Base-by-base conservation (phyloP, 1,284 basidiomycete genomes). In the Fomes fomentarius region DNA sequence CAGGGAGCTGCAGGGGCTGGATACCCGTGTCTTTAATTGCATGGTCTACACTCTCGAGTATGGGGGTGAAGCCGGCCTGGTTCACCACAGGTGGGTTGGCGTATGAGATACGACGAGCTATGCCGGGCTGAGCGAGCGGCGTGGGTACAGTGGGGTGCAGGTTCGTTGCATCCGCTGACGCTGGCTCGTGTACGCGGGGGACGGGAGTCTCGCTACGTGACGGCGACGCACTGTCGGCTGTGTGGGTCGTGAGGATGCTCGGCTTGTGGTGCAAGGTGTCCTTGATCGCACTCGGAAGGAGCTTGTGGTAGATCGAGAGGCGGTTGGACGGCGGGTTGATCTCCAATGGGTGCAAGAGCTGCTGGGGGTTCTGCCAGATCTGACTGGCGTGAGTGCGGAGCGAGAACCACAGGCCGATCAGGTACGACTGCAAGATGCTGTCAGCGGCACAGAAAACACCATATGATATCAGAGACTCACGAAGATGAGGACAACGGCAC, bases 341-440 rank as follows among this genome's bases (percentile, higher is more conserved):
- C 40, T 94, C 92, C 52, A 83, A 69, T 2, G 82, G 76, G 31
- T 92, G 86, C 62, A 95, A 78, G 12, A 95, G 77, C 57, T 88
- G 91, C 66, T 94, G 92, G 2, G 94, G 94, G 67, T 98, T 98
- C 70, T 99, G 96, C 97, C 97, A 99, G 64, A 99, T 99, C 70
- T 99, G 97, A 14, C 92, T 90, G 3, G 97, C 97, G 70, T 99
- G 97, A 0, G 97, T 99, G 41, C 95, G 90, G 17, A 99, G 84
- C 41, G 96, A 98, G 79, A 99, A 99, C 97, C 97, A 99, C 0
- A 99, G 78, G 31, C 97, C 97, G 54, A 99, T 87, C 41, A 97
- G 83, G 73, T 99, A 99, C 0, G 97, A 98, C 94, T 97, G 60
- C 15, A 43, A 19, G 42, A 34, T 17, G 10, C 33, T 17, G 21